These are phyloP conservation scores for Fusarium pseudonygamai DNA, from an alignment of 2,329 filamentous ascomycete species.

Conservation along the genomic window DNA sequence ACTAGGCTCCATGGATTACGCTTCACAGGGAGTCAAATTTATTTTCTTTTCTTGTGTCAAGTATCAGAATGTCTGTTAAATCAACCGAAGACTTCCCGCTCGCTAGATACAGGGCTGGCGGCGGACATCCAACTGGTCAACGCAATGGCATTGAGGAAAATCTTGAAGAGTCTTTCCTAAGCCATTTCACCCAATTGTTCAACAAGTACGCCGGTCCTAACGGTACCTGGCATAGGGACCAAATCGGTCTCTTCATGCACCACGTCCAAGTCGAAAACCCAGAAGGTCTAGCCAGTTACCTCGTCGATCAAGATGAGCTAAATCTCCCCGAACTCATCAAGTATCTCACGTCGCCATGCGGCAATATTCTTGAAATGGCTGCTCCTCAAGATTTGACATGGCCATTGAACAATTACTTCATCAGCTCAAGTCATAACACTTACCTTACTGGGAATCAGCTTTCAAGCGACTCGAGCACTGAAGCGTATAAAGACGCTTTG, in stretches of 20 bases:
- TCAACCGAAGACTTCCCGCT: background rate
- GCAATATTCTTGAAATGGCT: conserved; percentile 7
- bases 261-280: conserved; percentile 9
- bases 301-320: background rate
- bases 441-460: conserved; percentile 89
- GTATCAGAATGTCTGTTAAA: accelerated
- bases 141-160: conserved; percentile 9
- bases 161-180: background rate
- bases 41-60: too few species aligned
- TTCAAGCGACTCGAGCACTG: conserved; percentile 76
- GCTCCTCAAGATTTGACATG: conserved; percentile 63
- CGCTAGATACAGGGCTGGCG: background rate
- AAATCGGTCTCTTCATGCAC: conserved; percentile 10
- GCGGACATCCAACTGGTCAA: background rate
- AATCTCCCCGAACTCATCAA: background rate
- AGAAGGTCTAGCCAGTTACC: conserved; percentile 1
- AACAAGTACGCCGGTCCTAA: conserved; percentile 1
- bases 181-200: background rate
- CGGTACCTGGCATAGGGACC: background rate
- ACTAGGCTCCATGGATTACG: too few species aligned
- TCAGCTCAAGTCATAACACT: conserved; percentile 94
- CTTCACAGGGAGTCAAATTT: too few species aligned
- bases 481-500: conserved; percentile 81
- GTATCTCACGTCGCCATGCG: conserved; percentile 13
- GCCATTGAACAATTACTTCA: conserved; percentile 88